phyloP scores from a whole-genome alignment of 441 rosid genomes.

The Lepidium campestre region DNA sequence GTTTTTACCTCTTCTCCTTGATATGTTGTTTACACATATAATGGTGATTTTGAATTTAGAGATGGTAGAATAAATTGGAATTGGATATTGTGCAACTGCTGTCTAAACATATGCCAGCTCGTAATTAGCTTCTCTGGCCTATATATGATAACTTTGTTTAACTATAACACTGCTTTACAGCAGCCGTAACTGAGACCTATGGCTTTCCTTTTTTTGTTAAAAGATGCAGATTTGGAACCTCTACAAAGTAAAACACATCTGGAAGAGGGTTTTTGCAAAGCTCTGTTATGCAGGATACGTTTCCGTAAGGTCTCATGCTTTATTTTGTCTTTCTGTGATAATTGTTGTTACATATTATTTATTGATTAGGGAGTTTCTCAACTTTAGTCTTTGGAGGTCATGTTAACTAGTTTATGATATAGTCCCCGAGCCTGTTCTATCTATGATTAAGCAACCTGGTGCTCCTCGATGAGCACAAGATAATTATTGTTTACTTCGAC shows the following conservation, averaged over 20 bases:
- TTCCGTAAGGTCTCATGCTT: slow-evolving; percentile 98
- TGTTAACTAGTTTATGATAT: neutral
- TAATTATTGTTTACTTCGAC: neutral
- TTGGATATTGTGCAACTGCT: slow-evolving; percentile 1
- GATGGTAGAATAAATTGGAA: neutral
- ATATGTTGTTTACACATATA: slow-evolving; percentile 2
- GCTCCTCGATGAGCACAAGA: neutral
- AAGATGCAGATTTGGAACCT: slow-evolving; percentile 79
- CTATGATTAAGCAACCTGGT: neutral
- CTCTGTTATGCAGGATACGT: slow-evolving; percentile 87
- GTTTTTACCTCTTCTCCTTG: slow-evolving; percentile 17
- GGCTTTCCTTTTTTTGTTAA: slow-evolving; percentile 1
- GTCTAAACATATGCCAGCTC: neutral
- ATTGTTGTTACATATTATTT: too few species aligned
- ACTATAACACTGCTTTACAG: neutral
- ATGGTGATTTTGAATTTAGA: slow-evolving; percentile 1
- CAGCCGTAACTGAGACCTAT: neutral
- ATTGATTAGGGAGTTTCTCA: too few species aligned
- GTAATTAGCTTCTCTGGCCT: neutral
- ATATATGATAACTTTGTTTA: neutral
- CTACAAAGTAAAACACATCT: slow-evolving; percentile 56
- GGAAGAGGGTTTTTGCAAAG: slow-evolving; percentile 94
- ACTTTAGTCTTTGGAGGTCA: slow-evolving; percentile 9
- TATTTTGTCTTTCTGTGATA: too few species aligned
- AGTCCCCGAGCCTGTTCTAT: neutral